phyloP scores from a whole-genome alignment of 192 early-diverging fungal species.

The Backusella tarrabulga region DNA sequence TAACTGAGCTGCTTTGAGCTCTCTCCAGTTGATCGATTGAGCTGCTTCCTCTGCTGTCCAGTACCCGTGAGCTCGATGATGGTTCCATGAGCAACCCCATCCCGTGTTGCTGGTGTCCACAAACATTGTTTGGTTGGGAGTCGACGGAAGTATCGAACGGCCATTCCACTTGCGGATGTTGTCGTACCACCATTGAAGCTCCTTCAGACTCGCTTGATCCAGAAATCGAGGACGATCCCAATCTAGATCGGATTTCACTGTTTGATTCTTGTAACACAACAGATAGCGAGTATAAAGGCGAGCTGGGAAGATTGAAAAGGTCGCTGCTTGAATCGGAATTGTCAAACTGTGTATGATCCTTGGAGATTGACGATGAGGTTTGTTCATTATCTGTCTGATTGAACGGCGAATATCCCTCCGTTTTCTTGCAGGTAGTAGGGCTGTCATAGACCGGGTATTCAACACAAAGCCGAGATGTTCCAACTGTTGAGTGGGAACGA shows the following conservation, averaged over 20 bases:
- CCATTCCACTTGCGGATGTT: slow-evolving; percentile 30
- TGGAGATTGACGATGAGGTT: neutral
- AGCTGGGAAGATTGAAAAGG: slow-evolving; percentile 31
- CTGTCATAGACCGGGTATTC: slow-evolving; percentile 27
- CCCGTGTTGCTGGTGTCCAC: slow-evolving; percentile 31
- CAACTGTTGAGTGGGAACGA: too few relatives aligned
- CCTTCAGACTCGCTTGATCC: neutral
- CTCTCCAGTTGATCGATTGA: slow-evolving; percentile 34
- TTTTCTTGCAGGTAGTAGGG: slow-evolving; percentile 24
- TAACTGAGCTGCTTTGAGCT: slow-evolving; percentile 20
- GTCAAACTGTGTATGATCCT: slow-evolving; percentile 17
- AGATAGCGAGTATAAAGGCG: slow-evolving; percentile 27
- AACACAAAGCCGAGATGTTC: slow-evolving; percentile 32
- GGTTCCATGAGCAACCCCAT: slow-evolving; percentile 16
- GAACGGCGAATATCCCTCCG: slow-evolving; percentile 22
- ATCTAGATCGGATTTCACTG: neutral
- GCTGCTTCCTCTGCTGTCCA: slow-evolving; percentile 13
- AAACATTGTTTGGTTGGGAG: slow-evolving; percentile 24
- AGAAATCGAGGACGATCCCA: neutral
- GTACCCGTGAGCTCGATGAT: neutral
- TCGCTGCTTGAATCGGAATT: slow-evolving; percentile 26
- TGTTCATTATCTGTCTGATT: slow-evolving; percentile 23
- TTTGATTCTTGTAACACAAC: slow-evolving; percentile 28
- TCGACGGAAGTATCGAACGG: slow-evolving; percentile 9
- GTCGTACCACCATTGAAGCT: slow-evolving; percentile 6